Base-by-base conservation (phyloP, 495 filamentous ascomycete genomes). In the Copromyces sp. region DNA sequence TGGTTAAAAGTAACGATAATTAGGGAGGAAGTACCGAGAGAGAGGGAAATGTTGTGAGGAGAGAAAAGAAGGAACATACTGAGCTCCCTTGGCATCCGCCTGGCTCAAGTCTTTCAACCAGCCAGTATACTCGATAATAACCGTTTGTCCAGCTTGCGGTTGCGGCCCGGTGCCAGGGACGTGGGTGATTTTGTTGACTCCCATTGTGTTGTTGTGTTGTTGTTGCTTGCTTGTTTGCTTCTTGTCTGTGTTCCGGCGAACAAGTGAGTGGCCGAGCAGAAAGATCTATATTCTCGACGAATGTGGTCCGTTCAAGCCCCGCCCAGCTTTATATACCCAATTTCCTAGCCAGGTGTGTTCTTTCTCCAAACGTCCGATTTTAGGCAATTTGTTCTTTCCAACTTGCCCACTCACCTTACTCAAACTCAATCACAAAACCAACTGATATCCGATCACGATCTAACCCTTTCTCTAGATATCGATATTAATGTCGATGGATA, bases 101-200 rank as follows among this genome's bases (percentile, higher is more conserved):
- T 87, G 82, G 71, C 73, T 80, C 38, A 82, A 78, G 74, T 94
- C 91, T 83, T 91, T 91, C 61, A 96, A 85, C 82, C 87, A 94
- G 74, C 93, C 93, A 29, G 90, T 93, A 84, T 95, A 97, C 81
- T 92, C 90, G 75, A 97, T 94, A 75, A 86, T 87, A 76, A 96
- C 91, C 17, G 78, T 84, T 79, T 94, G 89, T 32, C 91, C 90
- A 17, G 80, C 78, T 75, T 81, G 75, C 61, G 93, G 92, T 77
- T 81, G 86, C 53, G 86, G 78, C 17, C 82, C 83, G 72, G 82
- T 76, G 39, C 86, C 86, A 68, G 84, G 78, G 20, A 80, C 69
- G 40, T 80, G 75, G 39, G 78, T 75, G 38, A 79, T 87, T 80
- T 85, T 86, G 61, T 77, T 83, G 44, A 87, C 85, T 71, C 83